Base-by-base conservation (phyloP, 805 yeast species). In the Ogataea neopini region DNA sequence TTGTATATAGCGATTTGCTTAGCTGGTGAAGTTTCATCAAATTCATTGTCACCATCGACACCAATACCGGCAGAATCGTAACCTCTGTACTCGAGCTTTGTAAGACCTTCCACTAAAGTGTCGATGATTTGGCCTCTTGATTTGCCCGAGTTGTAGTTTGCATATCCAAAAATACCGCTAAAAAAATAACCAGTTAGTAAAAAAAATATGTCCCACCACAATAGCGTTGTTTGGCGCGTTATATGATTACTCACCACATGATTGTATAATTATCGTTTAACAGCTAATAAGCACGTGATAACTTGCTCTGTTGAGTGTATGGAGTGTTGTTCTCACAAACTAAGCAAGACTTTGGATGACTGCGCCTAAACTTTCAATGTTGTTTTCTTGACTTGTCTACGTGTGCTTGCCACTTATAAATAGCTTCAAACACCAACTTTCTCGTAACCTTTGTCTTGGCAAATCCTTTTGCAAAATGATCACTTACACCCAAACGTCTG, bases 11-110 rank as follows among this genome's bases (percentile, higher is more conserved):
- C 70, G 48, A 86, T 83, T 58, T 88, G 83, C 56, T 81, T 83
- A 49, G 80, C 76, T 36, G 59, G 58, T 7, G 61, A 48, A 28
- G 57, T 57, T 29, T 57, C 67, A 36, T 53, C 58, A 51, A 64
- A 57, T 41, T 61, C 66, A 48, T 75, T 77, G 67, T 88, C 95
- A 50, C 96, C 97, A 69, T 91, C 97, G 55, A 94, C 80, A 54
- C 98, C 97, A 50, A 94, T 76, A 63, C 99, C 99, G 19, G 97
- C 86, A 17, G 98, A 91, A 70, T 94, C 99, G 63, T 94, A 94
- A 38, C 99, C 99, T 72, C 99, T 86, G 73, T 94, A 94, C 70
- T 94, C 99, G 61, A 94, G 79, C 63, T 96, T 83, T 51, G 72
- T 74, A 50, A 85, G 75, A 54, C 96, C 96, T 61, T 90, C 97